Conservation (phyloP, 306 rosid genomes). For the Cucumis melo region DNA sequence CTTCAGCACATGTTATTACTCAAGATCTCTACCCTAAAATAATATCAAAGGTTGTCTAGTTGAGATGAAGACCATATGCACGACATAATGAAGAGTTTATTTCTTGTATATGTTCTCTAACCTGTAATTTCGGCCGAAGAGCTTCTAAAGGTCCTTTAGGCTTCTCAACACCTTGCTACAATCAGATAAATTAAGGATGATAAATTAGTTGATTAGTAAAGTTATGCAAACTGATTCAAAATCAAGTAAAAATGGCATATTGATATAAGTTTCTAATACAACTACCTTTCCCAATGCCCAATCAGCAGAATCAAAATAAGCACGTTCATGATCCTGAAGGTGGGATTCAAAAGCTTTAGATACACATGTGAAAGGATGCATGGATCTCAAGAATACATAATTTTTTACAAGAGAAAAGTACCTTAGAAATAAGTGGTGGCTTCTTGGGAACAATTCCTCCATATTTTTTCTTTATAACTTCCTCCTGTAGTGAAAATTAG, state of each 20-base stretch:
- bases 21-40: neutral
- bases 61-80: neutral
- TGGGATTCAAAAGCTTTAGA: conserved; percentile 13
- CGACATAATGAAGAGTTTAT: neutral
- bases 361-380: neutral
- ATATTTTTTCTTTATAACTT: conserved; percentile 66
- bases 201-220: neutral
- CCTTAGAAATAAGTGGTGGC: conserved; percentile 90
- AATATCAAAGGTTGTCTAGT: neutral
- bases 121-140: conserved; percentile 92
- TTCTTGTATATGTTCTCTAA: conserved; percentile 9
- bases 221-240: neutral
- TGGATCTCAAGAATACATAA: neutral
- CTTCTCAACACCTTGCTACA: conserved; percentile 88
- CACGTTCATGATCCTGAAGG: conserved; percentile 91
- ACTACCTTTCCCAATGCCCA: conserved; percentile 99
- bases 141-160: conserved; percentile 99
- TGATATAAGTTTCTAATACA: neutral
- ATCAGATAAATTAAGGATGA: conserved; percentile 9
- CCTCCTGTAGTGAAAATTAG: conserved; percentile 38
- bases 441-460: conserved; percentile 87
- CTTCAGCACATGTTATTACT: neutral
- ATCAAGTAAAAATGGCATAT: neutral
- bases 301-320: conserved; percentile 95
- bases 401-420: neutral